Base-by-base conservation (phyloP, 139 green algal species). In the Ettlia oleoabundans region DNA sequence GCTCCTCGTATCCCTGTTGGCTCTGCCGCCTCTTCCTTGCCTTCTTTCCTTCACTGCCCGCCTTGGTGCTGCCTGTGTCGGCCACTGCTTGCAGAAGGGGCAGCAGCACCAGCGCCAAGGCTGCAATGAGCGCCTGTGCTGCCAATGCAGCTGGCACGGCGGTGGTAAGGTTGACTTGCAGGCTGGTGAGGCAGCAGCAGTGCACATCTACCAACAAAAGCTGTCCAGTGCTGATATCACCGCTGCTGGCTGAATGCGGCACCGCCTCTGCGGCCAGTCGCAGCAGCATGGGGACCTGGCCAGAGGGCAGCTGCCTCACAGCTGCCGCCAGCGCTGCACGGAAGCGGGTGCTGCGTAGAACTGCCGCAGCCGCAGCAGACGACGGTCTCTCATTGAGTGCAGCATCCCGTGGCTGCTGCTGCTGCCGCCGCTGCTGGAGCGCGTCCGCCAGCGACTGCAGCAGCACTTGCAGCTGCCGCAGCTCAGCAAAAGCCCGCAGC, bases 401-500 rank as follows among this genome's bases (percentile, higher is more conserved):
- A 15, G 21, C 65, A 6, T 5, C 19, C 62, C 28, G 8, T 6
- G 51, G 32, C 30, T 33, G 7, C 8, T 9, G n/a, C 8, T 24
- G 24, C 41, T 13, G 24, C 68, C 63, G 40, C 2, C 35, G 13
- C 0, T n/a, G 13, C 64, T 82, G 51, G 41, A 89, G 73, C 18
- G 82, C 75, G 2, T 35, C 61, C 15, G 53, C 51, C 32, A 89
- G 74, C 7, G 82, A 89, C 1, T 41, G 13, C 35, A 89, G 85
- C 76, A 88, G 68, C 8, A 79, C 67, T 42, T 85, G 33, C 74
- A 89, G 53, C 76, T 85, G 85, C 24, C 85, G 72, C 74, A 89
- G 80, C 77, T 89, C 85, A 24, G 42, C 80, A 58, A 82, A 89
- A 1, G 82, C 81, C 2, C 3, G 9, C 66, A 89, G 55, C 33